Evolutionary conservation across 1,139 yeast species (phyloP), one percentile per base, ranked within the genome.

Genomic region (Debaryomyces robertsiae): DNA sequence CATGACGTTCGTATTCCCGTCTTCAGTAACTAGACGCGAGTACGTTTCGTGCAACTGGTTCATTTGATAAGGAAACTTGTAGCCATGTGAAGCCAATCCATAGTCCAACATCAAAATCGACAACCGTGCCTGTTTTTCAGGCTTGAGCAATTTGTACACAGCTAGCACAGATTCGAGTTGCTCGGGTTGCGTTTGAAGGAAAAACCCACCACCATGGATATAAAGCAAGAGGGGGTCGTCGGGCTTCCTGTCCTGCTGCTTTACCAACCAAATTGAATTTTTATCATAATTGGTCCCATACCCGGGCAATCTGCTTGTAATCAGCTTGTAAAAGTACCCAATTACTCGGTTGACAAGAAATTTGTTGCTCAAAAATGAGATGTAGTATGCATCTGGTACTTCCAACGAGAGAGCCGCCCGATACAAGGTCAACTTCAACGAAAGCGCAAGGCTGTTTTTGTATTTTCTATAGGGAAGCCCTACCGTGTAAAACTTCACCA

Each of bases 201-300:
- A 68, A 47, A 60, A 72, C 2, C 77, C 77, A 2, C 78, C 78
- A 13, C 78, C 77, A 45, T 73, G 77, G 10, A 57, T 46, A 45
- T 59, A 72, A 18, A 72, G 52, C 15, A 73, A 50, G 13, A 73
- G 52, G 1, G 76, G 76, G 44, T 70, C 75, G 4, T 44, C 37
- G 0, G 52, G 44, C n/a, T 57, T 49, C 23, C 65, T 50, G 27
- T 57, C 48, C 2, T 57, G 56, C 33, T 58, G 60, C 45, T 66
- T 65, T 3, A 58, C 67, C 9, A 72, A 38, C 77, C 77, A 73
- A 32, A 57, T 51, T 5, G 72, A 64, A 40, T 60, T 55, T n/a
- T 54, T 47, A 39, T 66, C 71, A 44, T 53, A 70, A 24, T 47
- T 48, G 32, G 60, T 57, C 9, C 77, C 77, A 42, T 59, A 71